phyloP scores from a whole-genome alignment of 208 protist species.

The Phytomonas francai region DNA sequence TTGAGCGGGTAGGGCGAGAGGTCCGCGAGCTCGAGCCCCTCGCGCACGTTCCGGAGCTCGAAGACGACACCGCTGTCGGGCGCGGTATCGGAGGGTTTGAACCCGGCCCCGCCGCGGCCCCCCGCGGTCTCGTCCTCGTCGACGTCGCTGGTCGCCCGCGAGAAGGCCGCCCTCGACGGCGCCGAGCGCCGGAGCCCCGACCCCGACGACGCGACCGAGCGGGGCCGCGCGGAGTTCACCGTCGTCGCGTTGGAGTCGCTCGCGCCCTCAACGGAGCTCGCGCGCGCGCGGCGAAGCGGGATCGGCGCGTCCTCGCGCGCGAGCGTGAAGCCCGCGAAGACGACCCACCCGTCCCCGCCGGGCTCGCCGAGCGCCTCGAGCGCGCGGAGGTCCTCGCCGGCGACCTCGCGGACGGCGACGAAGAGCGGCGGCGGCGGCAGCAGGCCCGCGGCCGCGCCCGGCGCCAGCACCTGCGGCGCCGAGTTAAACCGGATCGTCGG shows the following conservation, averaged over 20 bases:
- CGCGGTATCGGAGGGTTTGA: no score
- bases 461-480: neutral
- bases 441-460: conserved; percentile 2
- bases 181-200: neutral
- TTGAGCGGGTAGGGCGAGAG: conserved; percentile 60
- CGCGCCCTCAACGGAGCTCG: neutral
- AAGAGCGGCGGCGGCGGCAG: conserved; percentile 47
- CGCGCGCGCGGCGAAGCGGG: no score
- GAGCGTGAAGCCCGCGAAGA: conserved; percentile 55
- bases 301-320: conserved; percentile 24
- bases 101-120: conserved; percentile 16
- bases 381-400: conserved; percentile 34
- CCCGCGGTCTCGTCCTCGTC: conserved; percentile 11
- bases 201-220: neutral
- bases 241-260: conserved; percentile 11
- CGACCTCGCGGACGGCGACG: conserved; percentile 54
- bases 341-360: conserved; percentile 44
- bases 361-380: conserved; percentile 27
- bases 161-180: conserved; percentile 1
- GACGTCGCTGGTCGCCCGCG: neutral
- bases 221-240: conserved; percentile 17
- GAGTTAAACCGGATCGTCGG: conserved; percentile 5
- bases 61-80: conserved; percentile 79
- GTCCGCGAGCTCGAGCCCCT: conserved; percentile 67
- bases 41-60: conserved; percentile 50